Base-by-base conservation (phyloP, 257 asterid genomes). In the Anisodus tanguticus region DNA sequence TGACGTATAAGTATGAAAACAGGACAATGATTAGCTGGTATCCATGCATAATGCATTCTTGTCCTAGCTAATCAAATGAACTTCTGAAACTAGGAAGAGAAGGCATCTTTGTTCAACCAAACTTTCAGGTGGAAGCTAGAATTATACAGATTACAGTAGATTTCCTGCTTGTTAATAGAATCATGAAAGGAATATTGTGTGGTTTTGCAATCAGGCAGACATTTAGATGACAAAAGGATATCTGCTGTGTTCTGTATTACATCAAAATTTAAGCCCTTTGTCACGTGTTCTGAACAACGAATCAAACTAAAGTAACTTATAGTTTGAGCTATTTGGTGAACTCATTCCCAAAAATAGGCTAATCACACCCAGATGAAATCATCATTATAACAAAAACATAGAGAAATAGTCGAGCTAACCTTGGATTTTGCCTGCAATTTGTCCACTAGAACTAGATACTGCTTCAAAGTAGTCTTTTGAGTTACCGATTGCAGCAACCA, bases 391-490 rank as follows among this genome's bases (percentile, higher is more conserved):
- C 58, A 6, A 47, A 80, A 72, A 59, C 58, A 77, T n/a, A 2
- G 31, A 31, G 64, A 77, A 57, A 19, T 45, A 15, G 60, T 35
- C 51, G 10, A 54, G 83, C 94, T 69, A 85, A 95, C 99, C 95
- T 88, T 86, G 8, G 99, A 91, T 88, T 93, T 95, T 62, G 85
- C 91, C 66, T 91, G 93, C 62, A 95, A 82, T 90, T 92, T 94
- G 79, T 90, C 92, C 19, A 82, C 92, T 82, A 95, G 94, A n/a
- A 80, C 84, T 83, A 91, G 71, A 82, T 93, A 95, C 80, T 87
- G 91, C 87, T 95, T 95, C 92, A 93, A 78, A 1, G 98, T 88
- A 95, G 86, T 93, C 99, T 88, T 94, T 94, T 3, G 94, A 83
- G 85, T 89, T 90, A 22, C 98, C 98, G 79, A 91, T 37, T 11